These are phyloP conservation scores for Suhomyces emberorum DNA, from an alignment of 805 yeast species.

Conservation along the genomic window DNA sequence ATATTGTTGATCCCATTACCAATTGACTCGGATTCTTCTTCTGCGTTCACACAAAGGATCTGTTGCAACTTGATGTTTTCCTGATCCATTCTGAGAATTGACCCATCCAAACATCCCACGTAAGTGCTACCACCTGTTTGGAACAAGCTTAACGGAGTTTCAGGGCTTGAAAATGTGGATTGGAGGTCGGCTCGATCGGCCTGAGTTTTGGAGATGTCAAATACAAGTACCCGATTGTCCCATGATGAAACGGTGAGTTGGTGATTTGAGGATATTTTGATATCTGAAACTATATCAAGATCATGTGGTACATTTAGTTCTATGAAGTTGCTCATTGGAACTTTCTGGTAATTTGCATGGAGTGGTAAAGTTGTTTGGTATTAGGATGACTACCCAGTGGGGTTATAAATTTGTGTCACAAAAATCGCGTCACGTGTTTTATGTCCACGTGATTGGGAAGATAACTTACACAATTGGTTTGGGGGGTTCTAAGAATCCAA, in stretches of 20 bases:
- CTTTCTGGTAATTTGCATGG: too few species aligned
- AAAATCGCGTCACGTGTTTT: too few species aligned
- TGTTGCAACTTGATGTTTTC: slow-evolving; percentile 22
- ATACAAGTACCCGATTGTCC: slow-evolving; percentile 51
- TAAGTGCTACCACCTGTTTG: slow-evolving; percentile 29
- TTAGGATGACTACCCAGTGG: too few species aligned
- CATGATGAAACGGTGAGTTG: slow-evolving; percentile 53
- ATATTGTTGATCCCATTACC: slow-evolving; percentile 17
- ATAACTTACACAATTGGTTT: too few species aligned
- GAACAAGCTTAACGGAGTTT: slow-evolving; percentile 30
- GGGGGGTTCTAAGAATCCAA: too few species aligned
- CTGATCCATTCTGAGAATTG: slow-evolving; percentile 49
- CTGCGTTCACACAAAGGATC: too few species aligned
- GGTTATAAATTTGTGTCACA: too few species aligned
- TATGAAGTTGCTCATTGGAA: slow-evolving; percentile 9
- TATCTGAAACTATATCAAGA: slow-evolving; percentile 42
- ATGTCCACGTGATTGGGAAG: too few species aligned
- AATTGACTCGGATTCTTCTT: too few species aligned
- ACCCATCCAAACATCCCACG: slow-evolving; percentile 54
- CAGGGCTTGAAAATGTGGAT: slow-evolving; percentile 8
- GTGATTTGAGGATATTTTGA: slow-evolving; percentile 35
- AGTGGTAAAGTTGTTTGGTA: too few species aligned
- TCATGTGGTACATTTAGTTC: slow-evolving; percentile 21
- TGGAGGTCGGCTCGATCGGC: neutral
- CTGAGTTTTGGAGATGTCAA: slow-evolving; percentile 26